Conservation (phyloP, 495 filamentous ascomycete genomes). For the Apiosordaria backusii region DNA sequence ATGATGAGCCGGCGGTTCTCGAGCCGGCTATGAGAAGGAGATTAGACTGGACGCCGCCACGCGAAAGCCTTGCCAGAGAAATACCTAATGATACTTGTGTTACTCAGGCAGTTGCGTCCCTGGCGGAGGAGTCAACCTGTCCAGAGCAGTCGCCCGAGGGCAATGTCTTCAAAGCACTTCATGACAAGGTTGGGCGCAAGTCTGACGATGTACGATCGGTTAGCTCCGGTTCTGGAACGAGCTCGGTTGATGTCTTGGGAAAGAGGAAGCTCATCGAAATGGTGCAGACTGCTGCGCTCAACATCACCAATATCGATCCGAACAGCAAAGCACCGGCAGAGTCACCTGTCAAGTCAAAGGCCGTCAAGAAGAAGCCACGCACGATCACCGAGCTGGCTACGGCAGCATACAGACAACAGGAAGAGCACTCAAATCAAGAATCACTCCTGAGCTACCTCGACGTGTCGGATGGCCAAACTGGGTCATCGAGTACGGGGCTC, state of each 20-base stretch:
- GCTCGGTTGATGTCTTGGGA: constrained; percentile 30
- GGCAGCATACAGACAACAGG: constrained; percentile 57
- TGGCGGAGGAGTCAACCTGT: neutral
- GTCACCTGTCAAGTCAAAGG: constrained; percentile 50
- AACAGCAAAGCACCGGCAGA: constrained; percentile 22
- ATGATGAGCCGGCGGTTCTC: constrained; percentile 28
- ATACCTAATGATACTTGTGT: constrained; percentile 28
- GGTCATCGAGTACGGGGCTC: constrained; percentile 21
- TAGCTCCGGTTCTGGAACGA: neutral
- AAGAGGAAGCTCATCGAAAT: constrained; percentile 53
- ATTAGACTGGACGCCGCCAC: constrained; percentile 58
- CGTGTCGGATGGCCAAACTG: constrained; percentile 1
- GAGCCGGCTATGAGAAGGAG: constrained; percentile 51
- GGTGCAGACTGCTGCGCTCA: constrained; percentile 19
- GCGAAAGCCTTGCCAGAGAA: constrained; percentile 22
- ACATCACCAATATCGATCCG: constrained; percentile 20
- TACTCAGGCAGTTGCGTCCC: constrained; percentile 27
- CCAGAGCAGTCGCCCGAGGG: constrained; percentile 7
- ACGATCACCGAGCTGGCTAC: constrained; percentile 86
- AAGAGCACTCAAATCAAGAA: constrained; percentile 23
- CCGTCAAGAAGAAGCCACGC: constrained; percentile 66
- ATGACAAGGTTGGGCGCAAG: constrained; percentile 31
- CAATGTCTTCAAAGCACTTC: constrained; percentile 35
- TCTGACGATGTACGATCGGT: constrained; percentile 7
- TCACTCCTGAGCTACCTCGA: constrained; percentile 36